These are phyloP conservation scores for Oxalis stricta DNA, from an alignment of 441 rosid genomes.

Conservation along the genomic window DNA sequence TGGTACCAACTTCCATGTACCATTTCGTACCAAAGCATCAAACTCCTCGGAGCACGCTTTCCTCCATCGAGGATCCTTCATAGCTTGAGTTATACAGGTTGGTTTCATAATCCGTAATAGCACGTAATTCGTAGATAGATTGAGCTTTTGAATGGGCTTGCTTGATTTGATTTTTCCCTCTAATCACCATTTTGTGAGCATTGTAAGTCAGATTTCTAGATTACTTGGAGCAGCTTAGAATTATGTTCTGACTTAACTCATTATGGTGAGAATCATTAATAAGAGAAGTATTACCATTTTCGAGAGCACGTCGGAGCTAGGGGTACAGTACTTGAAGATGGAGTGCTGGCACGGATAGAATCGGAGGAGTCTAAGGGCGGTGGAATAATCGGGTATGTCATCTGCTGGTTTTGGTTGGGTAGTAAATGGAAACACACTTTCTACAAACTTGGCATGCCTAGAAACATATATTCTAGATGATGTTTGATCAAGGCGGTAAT, in stretches of 20 bases:
- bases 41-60: neutral
- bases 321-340: no score
- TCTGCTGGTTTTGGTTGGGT: neutral
- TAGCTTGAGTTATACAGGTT: neutral
- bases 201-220: no score
- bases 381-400: no score
- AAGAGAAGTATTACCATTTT: no score
- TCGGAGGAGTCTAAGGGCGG: no score
- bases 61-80: neutral
- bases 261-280: no score
- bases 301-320: no score
- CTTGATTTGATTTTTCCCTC: neutral
- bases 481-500: neutral
- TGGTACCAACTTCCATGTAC: neutral
- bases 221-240: no score
- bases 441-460: neutral
- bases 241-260: no score
- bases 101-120: no score
- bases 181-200: neutral
- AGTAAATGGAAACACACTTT: neutral
- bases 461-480: neutral
- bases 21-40: neutral
- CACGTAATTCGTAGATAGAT: no score
- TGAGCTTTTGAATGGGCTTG: neutral
- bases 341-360: no score